Percentiles rank a stretch among this genome's conserved stretches.
Conservation (phyloP, 108 stramenopile species). For the Schizochytrium sp. region DNA sequence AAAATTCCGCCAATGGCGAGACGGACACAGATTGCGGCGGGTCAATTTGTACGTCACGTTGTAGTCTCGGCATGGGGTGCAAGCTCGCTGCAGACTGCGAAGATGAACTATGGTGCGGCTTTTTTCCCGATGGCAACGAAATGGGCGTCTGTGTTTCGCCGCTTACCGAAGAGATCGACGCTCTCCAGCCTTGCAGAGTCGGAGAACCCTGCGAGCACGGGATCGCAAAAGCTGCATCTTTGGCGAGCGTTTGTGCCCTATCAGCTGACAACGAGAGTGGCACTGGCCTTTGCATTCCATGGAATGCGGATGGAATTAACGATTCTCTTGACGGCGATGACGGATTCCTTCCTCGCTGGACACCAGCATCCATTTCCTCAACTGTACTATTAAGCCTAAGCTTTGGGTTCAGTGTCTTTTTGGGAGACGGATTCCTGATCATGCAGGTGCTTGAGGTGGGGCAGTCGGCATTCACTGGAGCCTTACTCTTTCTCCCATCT, state of each 20-base stretch:
- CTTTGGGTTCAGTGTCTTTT: background rate
- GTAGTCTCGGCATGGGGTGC: background rate
- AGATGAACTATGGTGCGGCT: background rate
- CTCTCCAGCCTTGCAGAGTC: no score
- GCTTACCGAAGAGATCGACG: background rate
- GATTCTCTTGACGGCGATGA: no score
- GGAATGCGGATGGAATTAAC: no score
- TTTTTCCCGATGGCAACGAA: background rate
- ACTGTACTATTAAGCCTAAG: no score
- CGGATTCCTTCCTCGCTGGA: no score
- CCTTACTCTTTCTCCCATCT: background rate
- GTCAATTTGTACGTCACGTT: background rate
- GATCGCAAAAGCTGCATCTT: no score
- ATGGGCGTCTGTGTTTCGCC: background rate
- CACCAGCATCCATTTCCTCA: no score
- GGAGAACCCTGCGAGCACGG: no score
- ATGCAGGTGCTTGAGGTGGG: background rate
- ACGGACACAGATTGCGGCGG: background rate
- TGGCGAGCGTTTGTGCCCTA: no score
- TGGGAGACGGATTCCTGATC: background rate
- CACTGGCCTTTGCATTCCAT: no score
- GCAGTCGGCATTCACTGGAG: background rate
- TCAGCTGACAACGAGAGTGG: no score
- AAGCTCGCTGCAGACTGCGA: background rate
- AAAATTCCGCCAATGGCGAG: background rate